These are phyloP conservation scores for Populus ilicifolia DNA, from an alignment of 345 rosid species.

Conservation along the genomic window DNA sequence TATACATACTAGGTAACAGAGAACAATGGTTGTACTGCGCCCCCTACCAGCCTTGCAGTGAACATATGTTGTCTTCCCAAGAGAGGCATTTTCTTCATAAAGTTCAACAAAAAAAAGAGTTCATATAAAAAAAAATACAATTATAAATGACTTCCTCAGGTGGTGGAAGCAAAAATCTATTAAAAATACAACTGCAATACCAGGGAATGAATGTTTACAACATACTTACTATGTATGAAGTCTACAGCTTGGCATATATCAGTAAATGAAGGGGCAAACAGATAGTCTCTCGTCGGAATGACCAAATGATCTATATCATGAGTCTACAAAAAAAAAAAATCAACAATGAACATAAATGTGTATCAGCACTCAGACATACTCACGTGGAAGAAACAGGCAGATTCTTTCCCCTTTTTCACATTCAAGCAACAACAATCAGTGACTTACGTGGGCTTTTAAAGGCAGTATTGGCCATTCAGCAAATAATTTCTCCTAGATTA, in stretches of 20 bases:
- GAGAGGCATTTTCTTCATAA: constrained; percentile 51
- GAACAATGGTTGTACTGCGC: constrained; percentile 87
- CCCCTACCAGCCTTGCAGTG: constrained; percentile 98
- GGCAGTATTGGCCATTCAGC: neutral
- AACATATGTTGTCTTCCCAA: constrained; percentile 68
- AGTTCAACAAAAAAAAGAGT: neutral
- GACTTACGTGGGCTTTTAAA: neutral
- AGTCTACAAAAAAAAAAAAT: constrained; percentile 41
- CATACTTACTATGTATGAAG: constrained; percentile 64
- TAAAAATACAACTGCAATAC: neutral
- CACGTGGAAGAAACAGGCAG: neutral
- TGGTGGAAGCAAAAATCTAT: neutral
- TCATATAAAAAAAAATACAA: neutral
- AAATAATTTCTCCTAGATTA: neutral
- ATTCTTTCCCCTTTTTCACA: neutral
- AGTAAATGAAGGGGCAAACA: constrained; percentile 66
- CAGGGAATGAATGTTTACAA: neutral
- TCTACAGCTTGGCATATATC: constrained; percentile 63
- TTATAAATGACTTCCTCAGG: neutral
- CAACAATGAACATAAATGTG: neutral
- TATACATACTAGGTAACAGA: constrained; percentile 63
- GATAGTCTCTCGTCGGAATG: constrained; percentile 86
- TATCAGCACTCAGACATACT: neutral
- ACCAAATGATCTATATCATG: constrained; percentile 78
- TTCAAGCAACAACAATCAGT: neutral